Evolutionary conservation across 2,329 filamentous ascomycete genomes (phyloP).

Genomic region (Scopulariopsis brevicaulis): DNA sequence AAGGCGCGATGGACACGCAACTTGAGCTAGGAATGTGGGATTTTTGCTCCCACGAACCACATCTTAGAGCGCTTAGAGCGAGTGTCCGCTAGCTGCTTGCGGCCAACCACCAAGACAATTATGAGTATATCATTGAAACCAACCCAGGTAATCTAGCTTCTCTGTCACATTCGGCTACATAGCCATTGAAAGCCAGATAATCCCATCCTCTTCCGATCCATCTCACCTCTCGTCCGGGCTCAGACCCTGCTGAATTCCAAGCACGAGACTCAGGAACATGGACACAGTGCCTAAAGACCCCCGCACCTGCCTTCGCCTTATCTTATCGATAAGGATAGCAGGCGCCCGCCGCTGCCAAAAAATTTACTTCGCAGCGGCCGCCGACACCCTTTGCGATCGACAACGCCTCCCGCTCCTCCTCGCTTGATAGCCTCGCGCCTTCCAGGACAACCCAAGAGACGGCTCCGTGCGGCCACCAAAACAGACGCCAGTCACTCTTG

Average conservation of each 20-base stretch:
- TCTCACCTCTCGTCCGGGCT: neutral
- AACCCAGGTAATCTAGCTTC: neutral
- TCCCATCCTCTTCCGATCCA: neutral
- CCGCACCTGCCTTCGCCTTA: neutral
- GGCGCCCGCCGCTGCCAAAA: neutral
- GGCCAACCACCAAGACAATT: no score
- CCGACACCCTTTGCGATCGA: neutral
- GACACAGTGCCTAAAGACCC: neutral
- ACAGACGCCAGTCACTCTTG: neutral
- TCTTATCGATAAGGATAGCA: slow-evolving; percentile 5
- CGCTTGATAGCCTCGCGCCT: neutral
- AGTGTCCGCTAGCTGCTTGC: no score
- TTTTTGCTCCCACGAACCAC: neutral
- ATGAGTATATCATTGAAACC: no score
- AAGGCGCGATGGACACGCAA: neutral
- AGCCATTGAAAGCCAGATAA: neutral
- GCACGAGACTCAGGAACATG: neutral
- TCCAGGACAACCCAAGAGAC: neutral
- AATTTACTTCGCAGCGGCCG: neutral
- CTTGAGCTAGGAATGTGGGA: neutral
- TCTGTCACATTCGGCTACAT: neutral
- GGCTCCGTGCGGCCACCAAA: neutral
- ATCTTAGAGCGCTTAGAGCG: no score
- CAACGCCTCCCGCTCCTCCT: neutral
- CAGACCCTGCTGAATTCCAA: neutral